phyloP scores from a whole-genome alignment of 257 asterid genomes.

The Echites panduratus region DNA sequence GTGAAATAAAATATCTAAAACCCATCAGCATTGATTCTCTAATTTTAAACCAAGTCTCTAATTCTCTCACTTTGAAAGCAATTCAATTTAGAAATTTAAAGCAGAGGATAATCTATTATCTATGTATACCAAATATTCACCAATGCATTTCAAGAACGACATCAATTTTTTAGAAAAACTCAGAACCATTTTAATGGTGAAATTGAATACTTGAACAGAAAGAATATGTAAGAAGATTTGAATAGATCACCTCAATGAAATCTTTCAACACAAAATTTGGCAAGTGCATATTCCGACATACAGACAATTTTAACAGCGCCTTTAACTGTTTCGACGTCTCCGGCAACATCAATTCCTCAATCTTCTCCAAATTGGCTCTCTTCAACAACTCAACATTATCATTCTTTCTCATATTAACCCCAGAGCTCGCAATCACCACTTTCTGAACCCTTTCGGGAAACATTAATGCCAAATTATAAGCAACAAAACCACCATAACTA shows the following conservation, averaged over 20 bases:
- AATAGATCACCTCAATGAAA: constrained; percentile 33
- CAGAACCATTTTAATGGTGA: neutral
- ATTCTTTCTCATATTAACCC: constrained; percentile 40
- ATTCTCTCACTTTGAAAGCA: neutral
- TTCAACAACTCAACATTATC: constrained; percentile 45
- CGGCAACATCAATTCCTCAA: constrained; percentile 63
- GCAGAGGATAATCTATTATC: neutral
- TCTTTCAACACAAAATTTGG: constrained; percentile 67
- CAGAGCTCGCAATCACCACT: constrained; percentile 87
- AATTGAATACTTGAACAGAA: neutral
- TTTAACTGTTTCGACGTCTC: constrained; percentile 32
- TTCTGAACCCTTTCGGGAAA: constrained; percentile 76
- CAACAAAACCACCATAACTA: constrained; percentile 86
- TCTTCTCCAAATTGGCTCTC: constrained; percentile 36
- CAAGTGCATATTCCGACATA: constrained; percentile 29
- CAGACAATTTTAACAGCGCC: constrained; percentile 27
- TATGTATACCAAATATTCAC: too few species aligned
- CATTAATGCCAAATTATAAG: constrained; percentile 58
- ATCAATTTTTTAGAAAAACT: neutral
- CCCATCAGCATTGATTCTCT: too few species aligned
- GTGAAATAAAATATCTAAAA: neutral
- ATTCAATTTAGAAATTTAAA: neutral
- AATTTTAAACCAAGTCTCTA: neutral
- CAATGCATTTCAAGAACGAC: neutral
- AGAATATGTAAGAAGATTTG: too few species aligned